Evolutionary conservation across 805 yeast genomes (phyloP).

Genomic region (Candida cerambycidarum): DNA sequence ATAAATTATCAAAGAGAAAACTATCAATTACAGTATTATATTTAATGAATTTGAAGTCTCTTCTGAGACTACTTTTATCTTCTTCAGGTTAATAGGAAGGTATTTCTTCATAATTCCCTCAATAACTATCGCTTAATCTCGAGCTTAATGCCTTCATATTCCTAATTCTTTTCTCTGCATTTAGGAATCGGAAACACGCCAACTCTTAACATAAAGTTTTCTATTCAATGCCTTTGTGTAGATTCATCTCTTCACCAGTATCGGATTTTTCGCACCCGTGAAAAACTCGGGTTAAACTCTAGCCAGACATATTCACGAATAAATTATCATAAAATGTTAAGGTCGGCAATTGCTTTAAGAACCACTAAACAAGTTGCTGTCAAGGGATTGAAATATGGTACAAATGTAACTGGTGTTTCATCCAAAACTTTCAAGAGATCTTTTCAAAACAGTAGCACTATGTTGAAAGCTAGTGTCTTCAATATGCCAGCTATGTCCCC

Average conservation of each 20-base stretch:
- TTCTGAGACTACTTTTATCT: too few relatives aligned
- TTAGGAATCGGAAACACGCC: too few relatives aligned
- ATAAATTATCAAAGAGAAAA: too few relatives aligned
- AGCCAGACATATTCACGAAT: slow-evolving; percentile 2
- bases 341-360: slow-evolving; percentile 4
- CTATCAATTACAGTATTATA: too few relatives aligned
- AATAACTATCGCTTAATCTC: too few relatives aligned
- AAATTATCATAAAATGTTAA: slow-evolving; percentile 5
- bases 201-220: too few relatives aligned
- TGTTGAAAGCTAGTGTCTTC: slow-evolving; percentile 48
- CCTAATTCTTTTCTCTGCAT: too few relatives aligned
- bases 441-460: slow-evolving; percentile 1
- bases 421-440: background rate
- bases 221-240: too few relatives aligned
- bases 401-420: background rate
- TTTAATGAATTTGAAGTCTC: background rate
- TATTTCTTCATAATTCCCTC: too few relatives aligned
- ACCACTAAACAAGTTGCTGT: background rate
- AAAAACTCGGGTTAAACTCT: slow-evolving; percentile 4
- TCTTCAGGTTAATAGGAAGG: too few relatives aligned
- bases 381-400: background rate
- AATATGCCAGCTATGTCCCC: slow-evolving; percentile 99
- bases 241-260: slow-evolving; percentile 1
- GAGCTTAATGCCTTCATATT: too few relatives aligned
- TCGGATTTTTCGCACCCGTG: slow-evolving; percentile 9